These are phyloP conservation scores for Agaricus subrufescens DNA, from an alignment of 768 basidiomycete genomes.

Conservation along the genomic window DNA sequence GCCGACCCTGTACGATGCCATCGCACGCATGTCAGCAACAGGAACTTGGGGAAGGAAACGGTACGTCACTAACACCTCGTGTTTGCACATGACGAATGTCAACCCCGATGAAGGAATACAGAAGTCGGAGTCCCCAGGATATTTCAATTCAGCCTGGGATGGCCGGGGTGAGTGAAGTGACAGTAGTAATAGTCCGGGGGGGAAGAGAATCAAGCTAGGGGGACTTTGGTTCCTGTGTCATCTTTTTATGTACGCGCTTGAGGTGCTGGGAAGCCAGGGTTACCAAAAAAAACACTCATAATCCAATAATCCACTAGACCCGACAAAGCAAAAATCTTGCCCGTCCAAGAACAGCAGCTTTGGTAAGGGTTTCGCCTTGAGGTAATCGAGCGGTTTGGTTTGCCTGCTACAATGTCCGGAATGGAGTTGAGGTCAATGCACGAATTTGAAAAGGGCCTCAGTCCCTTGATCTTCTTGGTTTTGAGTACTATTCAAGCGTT, in stretches of 20 bases:
- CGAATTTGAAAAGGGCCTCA: not conserved
- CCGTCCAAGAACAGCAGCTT: constrained; percentile 1
- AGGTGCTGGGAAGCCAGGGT: constrained; percentile 10
- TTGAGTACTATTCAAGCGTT: not conserved
- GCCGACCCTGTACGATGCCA: constrained; percentile 30
- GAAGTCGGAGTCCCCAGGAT: not conserved
- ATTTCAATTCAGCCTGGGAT: not conserved
- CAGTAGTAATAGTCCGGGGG: not conserved
- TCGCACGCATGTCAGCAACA: not conserved
- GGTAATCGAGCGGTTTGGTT: constrained; percentile 6
- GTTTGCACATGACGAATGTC: constrained; percentile 25
- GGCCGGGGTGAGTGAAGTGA: not conserved
- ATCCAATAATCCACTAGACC: constrained; percentile 1
- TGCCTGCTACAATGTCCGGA: constrained; percentile 2
- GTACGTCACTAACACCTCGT: constrained; percentile 26
- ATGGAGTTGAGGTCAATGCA: not conserved
- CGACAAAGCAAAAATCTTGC: constrained; percentile 7
- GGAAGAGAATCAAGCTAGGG: not conserved
- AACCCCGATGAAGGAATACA: not conserved
- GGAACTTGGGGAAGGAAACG: not conserved
- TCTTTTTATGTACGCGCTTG: constrained; percentile 5
- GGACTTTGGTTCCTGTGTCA: constrained; percentile 3
- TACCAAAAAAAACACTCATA: not conserved
- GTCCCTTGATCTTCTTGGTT: constrained; percentile 3
- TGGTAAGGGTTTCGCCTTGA: constrained; percentile 1